Evolutionary conservation across 2,329 filamentous ascomycete species (phyloP).

Genomic region (Paracamarosporium sp.): DNA sequence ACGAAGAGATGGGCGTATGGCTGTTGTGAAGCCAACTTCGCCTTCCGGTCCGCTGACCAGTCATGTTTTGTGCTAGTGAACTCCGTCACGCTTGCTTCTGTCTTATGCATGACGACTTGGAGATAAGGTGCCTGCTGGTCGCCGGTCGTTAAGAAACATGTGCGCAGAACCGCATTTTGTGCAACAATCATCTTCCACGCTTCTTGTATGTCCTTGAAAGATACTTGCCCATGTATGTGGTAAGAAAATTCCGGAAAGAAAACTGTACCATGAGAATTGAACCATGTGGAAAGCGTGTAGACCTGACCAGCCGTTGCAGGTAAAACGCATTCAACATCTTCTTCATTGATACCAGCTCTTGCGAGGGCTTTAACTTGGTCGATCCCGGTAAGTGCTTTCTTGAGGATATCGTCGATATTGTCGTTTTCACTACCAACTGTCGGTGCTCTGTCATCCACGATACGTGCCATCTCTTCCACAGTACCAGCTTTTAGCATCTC

Average conservation of each 20-base stretch:
- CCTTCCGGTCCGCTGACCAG: constrained; percentile 3
- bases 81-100: constrained; percentile 39
- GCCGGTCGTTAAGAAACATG: constrained; percentile 65
- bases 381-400: constrained; percentile 45
- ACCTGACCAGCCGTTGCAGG: constrained; percentile 79
- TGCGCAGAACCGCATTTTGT: constrained; percentile 71
- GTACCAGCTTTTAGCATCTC: constrained; percentile 73
- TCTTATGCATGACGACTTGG: constrained; percentile 65
- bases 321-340: constrained; percentile 63
- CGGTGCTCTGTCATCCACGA: constrained; percentile 29
- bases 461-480: constrained; percentile 67
- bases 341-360: constrained; percentile 48
- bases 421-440: neutral
- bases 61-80: constrained; percentile 20
- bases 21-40: constrained; percentile 17
- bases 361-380: constrained; percentile 50
- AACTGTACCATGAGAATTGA: constrained; percentile 67
- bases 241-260: constrained; percentile 80
- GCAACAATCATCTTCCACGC: constrained; percentile 69
- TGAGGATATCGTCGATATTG: constrained; percentile 9
- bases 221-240: constrained; percentile 51
- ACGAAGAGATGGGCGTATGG: constrained; percentile 48
- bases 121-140: constrained; percentile 61
- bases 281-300: constrained; percentile 82
- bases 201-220: constrained; percentile 51